Conservation (phyloP, 371 early-diverging fungal genomes). For the Catenaria anguillulae region DNA sequence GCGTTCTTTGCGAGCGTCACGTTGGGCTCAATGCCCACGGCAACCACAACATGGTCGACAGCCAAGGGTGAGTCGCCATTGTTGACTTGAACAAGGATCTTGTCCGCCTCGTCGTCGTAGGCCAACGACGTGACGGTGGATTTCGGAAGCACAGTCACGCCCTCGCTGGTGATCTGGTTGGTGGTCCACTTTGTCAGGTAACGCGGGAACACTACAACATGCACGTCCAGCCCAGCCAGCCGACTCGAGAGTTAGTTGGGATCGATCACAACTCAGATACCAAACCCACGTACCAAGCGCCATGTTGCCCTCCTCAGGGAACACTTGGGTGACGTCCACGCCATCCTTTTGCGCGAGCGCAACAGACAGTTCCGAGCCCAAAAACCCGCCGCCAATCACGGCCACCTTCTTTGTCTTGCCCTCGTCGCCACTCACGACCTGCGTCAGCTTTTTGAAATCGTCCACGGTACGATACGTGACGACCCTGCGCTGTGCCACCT, state of each 20-base stretch:
- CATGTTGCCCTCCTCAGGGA: constrained; percentile 62
- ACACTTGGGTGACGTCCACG: constrained; percentile 49
- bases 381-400: constrained; percentile 59
- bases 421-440: constrained; percentile 20
- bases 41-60: constrained; percentile 54
- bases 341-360: constrained; percentile 45
- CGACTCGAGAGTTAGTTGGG: too few relatives aligned
- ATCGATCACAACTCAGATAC: too few relatives aligned
- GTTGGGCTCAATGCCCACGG: constrained; percentile 56
- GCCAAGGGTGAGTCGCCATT: constrained; percentile 26
- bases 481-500: constrained; percentile 22
- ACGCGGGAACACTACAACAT: constrained; percentile 10
- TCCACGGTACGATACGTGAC: constrained; percentile 48
- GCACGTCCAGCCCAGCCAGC: too few relatives aligned
- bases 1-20: constrained; percentile 46
- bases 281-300: constrained; percentile 40
- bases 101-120: neutral
- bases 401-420: constrained; percentile 45
- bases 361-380: constrained; percentile 54
- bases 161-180: constrained; percentile 38
- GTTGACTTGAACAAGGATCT: constrained; percentile 24
- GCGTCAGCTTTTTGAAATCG: constrained; percentile 40
- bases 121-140: constrained; percentile 27
- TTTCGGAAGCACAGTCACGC: constrained; percentile 40
- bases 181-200: constrained; percentile 60